These are phyloP conservation scores for Phlegmacium glaucopus DNA, from an alignment of 768 basidiomycete species.

Conservation along the genomic window DNA sequence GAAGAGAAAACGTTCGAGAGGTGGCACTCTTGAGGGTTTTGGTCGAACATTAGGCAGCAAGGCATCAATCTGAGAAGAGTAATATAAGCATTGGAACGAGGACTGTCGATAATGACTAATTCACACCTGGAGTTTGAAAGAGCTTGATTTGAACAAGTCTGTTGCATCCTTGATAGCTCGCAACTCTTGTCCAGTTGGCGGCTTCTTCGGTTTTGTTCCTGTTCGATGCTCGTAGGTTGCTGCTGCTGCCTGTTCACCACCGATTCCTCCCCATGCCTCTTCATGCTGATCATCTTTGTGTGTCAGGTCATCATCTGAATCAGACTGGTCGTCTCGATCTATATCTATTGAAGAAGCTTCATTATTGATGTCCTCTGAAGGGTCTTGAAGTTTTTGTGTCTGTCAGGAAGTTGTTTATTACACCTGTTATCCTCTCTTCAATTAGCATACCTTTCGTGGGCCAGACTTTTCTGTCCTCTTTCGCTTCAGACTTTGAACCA, in stretches of 20 bases:
- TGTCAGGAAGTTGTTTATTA: not conserved
- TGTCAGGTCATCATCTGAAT: constrained; percentile 9
- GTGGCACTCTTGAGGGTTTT: constrained; percentile 50
- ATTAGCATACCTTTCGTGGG: constrained; percentile 19
- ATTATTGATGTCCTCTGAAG: not conserved
- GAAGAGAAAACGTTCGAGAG: constrained; percentile 67
- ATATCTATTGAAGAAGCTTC: constrained; percentile 6
- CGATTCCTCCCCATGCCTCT: constrained; percentile 28
- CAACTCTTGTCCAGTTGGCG: constrained; percentile 70
- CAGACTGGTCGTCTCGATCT: constrained; percentile 7
- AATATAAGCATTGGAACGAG: too few species aligned
- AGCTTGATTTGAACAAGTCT: constrained; percentile 70
- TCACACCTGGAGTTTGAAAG: constrained; percentile 81
- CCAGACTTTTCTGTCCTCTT: constrained; percentile 19
- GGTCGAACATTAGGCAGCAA: constrained; percentile 75
- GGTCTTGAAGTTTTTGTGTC: not conserved
- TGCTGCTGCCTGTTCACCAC: constrained; percentile 5
- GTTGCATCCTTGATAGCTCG: constrained; percentile 68
- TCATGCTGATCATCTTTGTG: constrained; percentile 17
- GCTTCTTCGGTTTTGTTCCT: constrained; percentile 38
- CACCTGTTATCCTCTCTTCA: not conserved
- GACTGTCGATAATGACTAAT: not conserved
- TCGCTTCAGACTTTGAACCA: constrained; percentile 25
- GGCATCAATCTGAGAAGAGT: constrained; percentile 61
- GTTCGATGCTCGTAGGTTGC: constrained; percentile 8